A percentile compares a stretch with the other conserved stretches of the same genome.
Evolutionary conservation across 140 eudicot species (phyloP).

Genomic region (Bidens hawaiensis): DNA sequence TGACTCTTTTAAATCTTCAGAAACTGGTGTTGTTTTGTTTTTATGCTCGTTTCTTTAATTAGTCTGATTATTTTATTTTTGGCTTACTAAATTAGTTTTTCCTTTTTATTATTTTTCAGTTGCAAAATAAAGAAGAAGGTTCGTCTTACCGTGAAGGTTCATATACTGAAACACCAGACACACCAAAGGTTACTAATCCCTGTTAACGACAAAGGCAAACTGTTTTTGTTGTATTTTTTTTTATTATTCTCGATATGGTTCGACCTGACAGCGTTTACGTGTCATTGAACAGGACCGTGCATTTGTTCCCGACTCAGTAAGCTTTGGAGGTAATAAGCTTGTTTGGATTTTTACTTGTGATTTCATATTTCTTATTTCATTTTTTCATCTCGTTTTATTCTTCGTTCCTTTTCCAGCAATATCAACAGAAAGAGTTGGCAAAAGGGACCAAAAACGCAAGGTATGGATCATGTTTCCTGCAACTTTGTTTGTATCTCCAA

Average conservation of each 20-base stretch:
- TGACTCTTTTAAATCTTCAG: conserved; percentile 83
- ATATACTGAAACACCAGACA: conserved; percentile 77
- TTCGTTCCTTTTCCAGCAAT: conserved; percentile 22
- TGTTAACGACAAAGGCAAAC: background rate
- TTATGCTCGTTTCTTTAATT: background rate
- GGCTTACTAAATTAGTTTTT: background rate
- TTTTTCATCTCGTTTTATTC: background rate
- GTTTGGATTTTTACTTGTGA: background rate
- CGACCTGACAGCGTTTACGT: conserved; percentile 43
- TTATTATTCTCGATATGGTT: conserved; percentile 13
- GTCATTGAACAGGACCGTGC: conserved; percentile 77
- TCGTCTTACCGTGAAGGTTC: conserved; percentile 84
- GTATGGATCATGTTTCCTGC: conserved; percentile 23
- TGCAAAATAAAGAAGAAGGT: conserved; percentile 94
- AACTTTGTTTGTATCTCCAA: background rate
- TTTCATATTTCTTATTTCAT: background rate
- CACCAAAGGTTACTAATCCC: conserved; percentile 63
- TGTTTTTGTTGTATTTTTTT: background rate
- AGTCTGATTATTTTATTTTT: background rate
- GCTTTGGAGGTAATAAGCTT: conserved; percentile 69
- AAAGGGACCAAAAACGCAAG: conserved; percentile 93
- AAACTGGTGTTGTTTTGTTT: conserved; percentile 47
- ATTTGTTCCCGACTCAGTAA: conserved; percentile 66
- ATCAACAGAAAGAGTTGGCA: conserved; percentile 77
- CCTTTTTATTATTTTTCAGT: conserved; percentile 29